Evolutionary conservation across 352 stramenopile genomes (phyloP), one percentile per base, ranked within the genome.

Genomic region (Chrysophaeum taylorii): DNA sequence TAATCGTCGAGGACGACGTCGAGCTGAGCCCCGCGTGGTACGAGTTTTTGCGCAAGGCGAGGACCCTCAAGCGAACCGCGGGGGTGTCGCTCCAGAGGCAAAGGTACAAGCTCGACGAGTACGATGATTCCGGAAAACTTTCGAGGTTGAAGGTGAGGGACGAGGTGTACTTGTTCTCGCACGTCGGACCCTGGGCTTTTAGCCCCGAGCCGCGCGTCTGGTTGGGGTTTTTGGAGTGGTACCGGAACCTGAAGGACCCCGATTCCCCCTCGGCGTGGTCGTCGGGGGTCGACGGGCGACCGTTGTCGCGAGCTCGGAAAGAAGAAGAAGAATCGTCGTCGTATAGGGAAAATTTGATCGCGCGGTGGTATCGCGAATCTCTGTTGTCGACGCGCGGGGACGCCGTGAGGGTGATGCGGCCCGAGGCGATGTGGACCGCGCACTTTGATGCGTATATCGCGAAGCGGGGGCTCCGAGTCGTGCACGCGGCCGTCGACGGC

Each of bases 1-100:
- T 66, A 18, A 66, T 66, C 36, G 23, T 66, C 33, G 57, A 66
- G 57, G 57, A 66, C n/a, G 57, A 66, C 31, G 31, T 66, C 21
- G 57, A 66, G 31, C 27, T 66, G 36, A 45, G 9, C 52, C 4
- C 29, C 4, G 52, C 52, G 27, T 63, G 52, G 29, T 27, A 61
- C 29, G 52, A 15, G 33, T 39, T 35, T 7, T 12, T 33, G 27
- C 41, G 41, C 41, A 12, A 21, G 12, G 14, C 41, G 41, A 21
- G 41, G 21, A 48, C 41, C 41, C 14, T 48, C 41, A 12, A 12
- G 41, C 14, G 41, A 48, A 48, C 41, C 27, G 57, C 57, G 31
- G 57, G 57, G 2, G 27, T 66, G 9, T 66, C 57, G 27, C 57
- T 66, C 12, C 57, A 66, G 57, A 31, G 57, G 4, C 57, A 66